Evolutionary conservation across 1,284 basidiomycete genomes (phyloP), one percentile per base, ranked within the genome.

Genomic region (Trametes versicolor): DNA sequence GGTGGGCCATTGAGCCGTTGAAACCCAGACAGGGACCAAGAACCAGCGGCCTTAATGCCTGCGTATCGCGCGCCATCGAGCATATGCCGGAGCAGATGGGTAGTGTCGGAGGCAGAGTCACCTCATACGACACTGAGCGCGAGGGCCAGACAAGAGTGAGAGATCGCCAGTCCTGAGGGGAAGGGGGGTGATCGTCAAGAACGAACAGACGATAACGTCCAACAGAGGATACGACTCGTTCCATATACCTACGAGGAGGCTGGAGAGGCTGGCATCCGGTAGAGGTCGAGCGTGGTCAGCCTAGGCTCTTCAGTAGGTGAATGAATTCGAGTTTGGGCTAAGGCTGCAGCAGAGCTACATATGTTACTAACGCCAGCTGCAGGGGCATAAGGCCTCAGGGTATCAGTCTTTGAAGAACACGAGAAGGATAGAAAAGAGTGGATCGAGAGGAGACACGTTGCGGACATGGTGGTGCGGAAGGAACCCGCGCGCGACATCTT

Each of bases 1-100:
- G 39, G 50, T 36, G 58, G 39, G 58, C 58, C 58, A 47, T 60
- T 60, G 58, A 60, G 58, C 58, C 58, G 29, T 45, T 60, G 51
- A 23, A 27, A 47, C 51, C 19, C 39, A 23, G 50, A 27, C 17
- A 13, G 8, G 9, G 10, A 10, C 23, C n/a, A n/a, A 51, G 50
- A 10, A 34, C n/a, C 8, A 32, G 29, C 29, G 6, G 19, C 19
- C 41, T n/a, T 43, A 17, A 13, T 3, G 41, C n/a, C 41, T 19
- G 17, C 2, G n/a, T n/a, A 3, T 17, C 15, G 41, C 6, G 41
- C 47, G 23, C 47, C 48, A 32, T 32, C 25, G 39, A 43, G 37
- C 23, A n/a, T 43, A 29, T 17, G 43, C 41, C 41, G 19, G 41
- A 23, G 29, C n/a, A 37, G 45, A 43, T 48, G 45, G 55, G n/a